phyloP scores from a whole-genome alignment of 345 rosid species.

The Cochlearia excelsa region DNA sequence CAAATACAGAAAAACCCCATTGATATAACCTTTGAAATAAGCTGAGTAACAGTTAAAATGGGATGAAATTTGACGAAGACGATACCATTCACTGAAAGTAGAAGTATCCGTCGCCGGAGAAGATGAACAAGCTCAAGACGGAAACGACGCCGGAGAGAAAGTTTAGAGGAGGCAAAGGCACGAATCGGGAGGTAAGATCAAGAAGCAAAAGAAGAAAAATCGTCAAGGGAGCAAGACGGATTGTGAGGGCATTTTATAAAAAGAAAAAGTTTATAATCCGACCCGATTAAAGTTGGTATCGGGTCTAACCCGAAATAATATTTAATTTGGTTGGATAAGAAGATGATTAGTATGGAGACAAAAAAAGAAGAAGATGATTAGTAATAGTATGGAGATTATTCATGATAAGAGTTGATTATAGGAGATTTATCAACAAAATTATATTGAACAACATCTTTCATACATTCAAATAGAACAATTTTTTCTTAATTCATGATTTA shows the following conservation, averaged over 20 bases:
- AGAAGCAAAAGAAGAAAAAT: slow-evolving; percentile 13
- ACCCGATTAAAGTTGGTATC: slow-evolving; percentile 24
- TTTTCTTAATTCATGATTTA: too few species aligned
- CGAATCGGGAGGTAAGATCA: slow-evolving; percentile 4
- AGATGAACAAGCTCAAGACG: slow-evolving; percentile 21
- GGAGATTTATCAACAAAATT: too few species aligned
- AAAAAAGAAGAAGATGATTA: too few species aligned
- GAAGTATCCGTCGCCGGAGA: slow-evolving; percentile 12
- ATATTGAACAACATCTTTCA: too few species aligned
- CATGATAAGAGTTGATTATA: too few species aligned
- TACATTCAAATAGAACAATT: too few species aligned
- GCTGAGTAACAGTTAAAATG: slow-evolving; percentile 24
- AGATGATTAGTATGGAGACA: too few species aligned
- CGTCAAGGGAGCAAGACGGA: slow-evolving; percentile 18
- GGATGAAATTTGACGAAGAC: slow-evolving; percentile 6
- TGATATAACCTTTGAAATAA: slow-evolving; percentile 6
- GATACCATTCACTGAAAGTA: slow-evolving; percentile 22
- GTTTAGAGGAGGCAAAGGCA: slow-evolving; percentile 11
- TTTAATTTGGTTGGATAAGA: slow-evolving; percentile 3
- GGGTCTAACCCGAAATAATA: slow-evolving; percentile 9
- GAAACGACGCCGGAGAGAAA: slow-evolving; percentile 16
- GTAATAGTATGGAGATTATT: too few species aligned
- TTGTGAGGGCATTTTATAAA: slow-evolving; percentile 16
- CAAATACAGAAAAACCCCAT: slow-evolving; percentile 18
- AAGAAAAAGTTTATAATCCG: slow-evolving; percentile 22